These are phyloP conservation scores for Ramularia endophylla DNA, from an alignment of 2,329 filamentous ascomycete species.

Conservation along the genomic window DNA sequence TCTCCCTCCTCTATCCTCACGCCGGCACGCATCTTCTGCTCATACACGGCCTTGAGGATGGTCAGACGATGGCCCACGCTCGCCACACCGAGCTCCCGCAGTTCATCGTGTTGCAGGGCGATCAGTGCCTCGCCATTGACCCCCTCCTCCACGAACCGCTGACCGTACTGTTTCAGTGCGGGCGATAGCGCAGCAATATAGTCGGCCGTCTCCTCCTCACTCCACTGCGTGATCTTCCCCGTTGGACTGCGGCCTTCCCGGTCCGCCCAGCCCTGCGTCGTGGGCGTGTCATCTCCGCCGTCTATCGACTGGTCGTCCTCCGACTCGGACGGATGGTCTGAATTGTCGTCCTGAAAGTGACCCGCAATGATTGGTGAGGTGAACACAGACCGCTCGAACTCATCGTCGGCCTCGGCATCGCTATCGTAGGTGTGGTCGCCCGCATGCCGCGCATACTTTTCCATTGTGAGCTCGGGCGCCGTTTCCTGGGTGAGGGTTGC, in stretches of 20 bases:
- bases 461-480: slow-evolving; percentile 20
- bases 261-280: slow-evolving; percentile 46
- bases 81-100: slow-evolving; percentile 88
- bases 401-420: slow-evolving; percentile 73
- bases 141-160: slow-evolving; percentile 66
- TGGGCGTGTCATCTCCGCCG: slow-evolving; percentile 64
- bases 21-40: slow-evolving; percentile 91
- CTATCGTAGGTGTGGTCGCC: slow-evolving; percentile 57
- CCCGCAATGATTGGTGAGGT: slow-evolving; percentile 59
- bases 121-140: slow-evolving; percentile 89
- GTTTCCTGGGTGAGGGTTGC: slow-evolving; percentile 12
- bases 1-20: slow-evolving; percentile 87
- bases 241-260: slow-evolving; percentile 51
- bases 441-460: slow-evolving; percentile 28
- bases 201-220: slow-evolving; percentile 80
- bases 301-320: slow-evolving; percentile 32
- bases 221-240: slow-evolving; percentile 74
- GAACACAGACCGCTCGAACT: slow-evolving; percentile 67
- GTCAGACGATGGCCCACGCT: slow-evolving; percentile 93
- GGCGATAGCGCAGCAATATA: slow-evolving; percentile 56
- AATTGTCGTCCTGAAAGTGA: slow-evolving; percentile 55
- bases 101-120: slow-evolving; percentile 81
- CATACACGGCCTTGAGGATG: slow-evolving; percentile 92
- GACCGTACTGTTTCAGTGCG: slow-evolving; percentile 30
- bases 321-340: slow-evolving; percentile 57